These are phyloP conservation scores for Talaromyces sp. DNA, from an alignment of 2,329 filamentous ascomycete genomes.

Conservation along the genomic window DNA sequence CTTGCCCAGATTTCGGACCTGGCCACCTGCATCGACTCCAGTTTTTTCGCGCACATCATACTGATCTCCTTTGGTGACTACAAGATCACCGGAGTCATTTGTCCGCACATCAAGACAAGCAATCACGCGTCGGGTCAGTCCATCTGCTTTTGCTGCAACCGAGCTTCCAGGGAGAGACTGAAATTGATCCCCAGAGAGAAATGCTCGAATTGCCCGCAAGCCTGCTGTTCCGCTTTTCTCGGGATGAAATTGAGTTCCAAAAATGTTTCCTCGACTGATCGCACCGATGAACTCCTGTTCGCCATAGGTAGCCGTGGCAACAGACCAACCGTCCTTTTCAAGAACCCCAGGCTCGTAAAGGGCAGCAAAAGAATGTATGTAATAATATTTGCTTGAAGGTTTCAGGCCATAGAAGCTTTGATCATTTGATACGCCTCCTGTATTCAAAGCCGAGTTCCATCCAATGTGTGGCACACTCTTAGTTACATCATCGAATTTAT, in stretches of 20 bases:
- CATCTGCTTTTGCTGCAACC: conserved; percentile 49
- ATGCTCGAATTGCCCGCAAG: conserved; percentile 79
- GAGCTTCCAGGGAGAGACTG: conserved; percentile 51
- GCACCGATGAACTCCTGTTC: conserved; percentile 89
- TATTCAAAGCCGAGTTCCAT: conserved; percentile 83
- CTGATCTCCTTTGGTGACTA: conserved; percentile 97
- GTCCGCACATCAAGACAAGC: conserved; percentile 94
- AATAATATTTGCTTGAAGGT: conserved; percentile 93
- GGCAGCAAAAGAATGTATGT: conserved; percentile 92
- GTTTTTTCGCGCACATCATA: conserved; percentile 96
- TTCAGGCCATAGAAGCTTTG: conserved; percentile 75
- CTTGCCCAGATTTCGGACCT: conserved; percentile 92
- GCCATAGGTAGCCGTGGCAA: conserved; percentile 89
- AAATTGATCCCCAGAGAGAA: conserved; percentile 72
- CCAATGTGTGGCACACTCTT: conserved; percentile 99
- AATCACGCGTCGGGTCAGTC: conserved; percentile 89
- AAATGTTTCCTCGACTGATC: conserved; percentile 79
- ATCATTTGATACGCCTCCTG: conserved; percentile 43
- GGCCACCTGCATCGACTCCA: conserved; percentile 55
- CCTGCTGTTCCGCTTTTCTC: conserved; percentile 95
- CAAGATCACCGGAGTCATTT: conserved; percentile 91
- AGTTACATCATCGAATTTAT: conserved; percentile 72
- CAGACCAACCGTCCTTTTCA: conserved; percentile 81
- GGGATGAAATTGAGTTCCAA: conserved; percentile 95
- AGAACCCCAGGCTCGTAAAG: conserved; percentile 73